Conservation (phyloP, 2,329 filamentous ascomycete species). For the Aureobasidium sp. region DNA sequence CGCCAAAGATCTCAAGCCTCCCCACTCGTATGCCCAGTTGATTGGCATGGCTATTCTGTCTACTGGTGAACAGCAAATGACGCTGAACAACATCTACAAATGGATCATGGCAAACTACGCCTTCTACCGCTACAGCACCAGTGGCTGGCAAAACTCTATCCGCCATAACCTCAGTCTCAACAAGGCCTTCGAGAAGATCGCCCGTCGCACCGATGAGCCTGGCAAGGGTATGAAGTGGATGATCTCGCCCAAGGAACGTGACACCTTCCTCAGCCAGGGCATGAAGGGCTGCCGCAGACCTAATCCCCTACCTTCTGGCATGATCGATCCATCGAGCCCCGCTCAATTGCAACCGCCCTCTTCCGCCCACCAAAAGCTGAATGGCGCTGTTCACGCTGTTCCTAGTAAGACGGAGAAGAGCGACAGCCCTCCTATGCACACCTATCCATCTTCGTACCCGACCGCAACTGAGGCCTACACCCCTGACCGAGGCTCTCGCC, state of each 20-base stretch:
- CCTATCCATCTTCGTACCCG: slow-evolving; percentile 34
- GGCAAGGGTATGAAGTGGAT: slow-evolving; percentile 99
- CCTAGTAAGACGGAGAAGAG: slow-evolving; percentile 19
- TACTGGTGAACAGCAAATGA: slow-evolving; percentile 79
- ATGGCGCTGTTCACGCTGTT: slow-evolving; percentile 10
- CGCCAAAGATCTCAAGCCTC: slow-evolving; percentile 86
- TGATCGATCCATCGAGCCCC: slow-evolving; percentile 23
- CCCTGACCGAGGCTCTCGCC: slow-evolving; percentile 45
- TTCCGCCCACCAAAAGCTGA: slow-evolving; percentile 10
- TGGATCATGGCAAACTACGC: slow-evolving; percentile 89
- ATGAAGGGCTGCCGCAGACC: slow-evolving; percentile 37
- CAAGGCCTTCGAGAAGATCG: slow-evolving; percentile 89
- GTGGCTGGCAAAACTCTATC: slow-evolving; percentile 98
- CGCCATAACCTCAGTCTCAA: slow-evolving; percentile 93
- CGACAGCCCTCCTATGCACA: slow-evolving; percentile 37
- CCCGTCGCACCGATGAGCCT: slow-evolving; percentile 85
- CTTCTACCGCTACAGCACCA: slow-evolving; percentile 79
- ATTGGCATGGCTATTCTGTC: slow-evolving; percentile 94
- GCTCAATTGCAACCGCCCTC: slow-evolving; percentile 52
- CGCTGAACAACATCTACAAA: slow-evolving; percentile 84
- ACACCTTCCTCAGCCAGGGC: slow-evolving; percentile 76
- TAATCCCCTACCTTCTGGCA: slow-evolving; percentile 25
- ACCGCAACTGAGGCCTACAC: slow-evolving; percentile 47
- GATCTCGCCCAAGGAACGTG: slow-evolving; percentile 72
- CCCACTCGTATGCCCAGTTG: slow-evolving; percentile 92